phyloP scores from a whole-genome alignment of 768 basidiomycete genomes.

The Suillus paluster region DNA sequence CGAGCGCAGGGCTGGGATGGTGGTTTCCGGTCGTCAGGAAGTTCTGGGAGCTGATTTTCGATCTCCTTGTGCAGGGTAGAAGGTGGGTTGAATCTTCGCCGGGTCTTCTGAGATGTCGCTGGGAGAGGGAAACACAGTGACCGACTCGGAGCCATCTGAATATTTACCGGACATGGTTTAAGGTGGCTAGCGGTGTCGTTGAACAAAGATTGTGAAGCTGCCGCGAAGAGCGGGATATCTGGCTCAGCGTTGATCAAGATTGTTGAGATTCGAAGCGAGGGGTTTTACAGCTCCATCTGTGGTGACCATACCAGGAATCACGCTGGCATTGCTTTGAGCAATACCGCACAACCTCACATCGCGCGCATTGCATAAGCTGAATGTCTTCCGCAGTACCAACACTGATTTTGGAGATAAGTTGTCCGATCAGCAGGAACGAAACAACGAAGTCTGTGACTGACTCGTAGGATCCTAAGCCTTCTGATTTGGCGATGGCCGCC shows the following conservation, averaged over 20 bases:
- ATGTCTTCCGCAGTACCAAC: background rate
- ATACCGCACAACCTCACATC: background rate
- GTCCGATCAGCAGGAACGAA: background rate
- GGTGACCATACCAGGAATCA: conserved; percentile 1
- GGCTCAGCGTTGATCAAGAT: too few relatives aligned
- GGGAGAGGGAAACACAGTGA: too few relatives aligned
- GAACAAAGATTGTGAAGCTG: background rate
- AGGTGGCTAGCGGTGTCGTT: too few relatives aligned
- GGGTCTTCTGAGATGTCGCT: too few relatives aligned
- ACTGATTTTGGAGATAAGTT: background rate
- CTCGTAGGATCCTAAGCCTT: background rate
- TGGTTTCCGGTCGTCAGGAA: too few relatives aligned
- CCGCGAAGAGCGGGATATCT: background rate
- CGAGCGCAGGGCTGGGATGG: background rate
- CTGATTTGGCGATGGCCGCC: background rate
- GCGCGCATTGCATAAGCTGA: background rate
- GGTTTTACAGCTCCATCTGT: background rate
- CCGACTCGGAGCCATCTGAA: too few relatives aligned
- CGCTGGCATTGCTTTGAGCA: conserved; percentile 2
- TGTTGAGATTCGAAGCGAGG: too few relatives aligned
- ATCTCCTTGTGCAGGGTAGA: too few relatives aligned
- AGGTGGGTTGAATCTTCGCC: too few relatives aligned
- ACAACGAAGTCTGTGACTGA: background rate
- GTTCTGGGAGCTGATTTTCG: too few relatives aligned
- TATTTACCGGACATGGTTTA: too few relatives aligned